These are phyloP conservation scores for Pythium periplocum DNA, from an alignment of 352 stramenopile species.

Conservation along the genomic window DNA sequence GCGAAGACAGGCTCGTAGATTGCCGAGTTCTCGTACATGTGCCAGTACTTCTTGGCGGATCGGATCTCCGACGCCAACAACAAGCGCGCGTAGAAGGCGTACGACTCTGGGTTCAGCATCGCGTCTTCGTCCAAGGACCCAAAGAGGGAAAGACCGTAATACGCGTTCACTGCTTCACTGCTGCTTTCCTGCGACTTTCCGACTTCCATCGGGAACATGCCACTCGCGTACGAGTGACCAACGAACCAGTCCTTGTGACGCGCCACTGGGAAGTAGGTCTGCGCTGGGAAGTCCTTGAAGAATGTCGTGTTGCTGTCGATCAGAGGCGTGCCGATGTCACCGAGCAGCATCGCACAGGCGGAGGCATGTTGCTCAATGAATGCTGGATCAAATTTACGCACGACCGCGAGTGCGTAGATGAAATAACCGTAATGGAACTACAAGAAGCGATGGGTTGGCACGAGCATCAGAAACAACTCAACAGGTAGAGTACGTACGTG, in stretches of 20 bases:
- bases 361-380: conserved; percentile 61
- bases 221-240: conserved; percentile 94
- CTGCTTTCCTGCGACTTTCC: conserved; percentile 96
- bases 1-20: conserved; percentile 77
- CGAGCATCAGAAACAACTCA: neutral
- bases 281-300: conserved; percentile 42
- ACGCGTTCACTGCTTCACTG: conserved; percentile 94
- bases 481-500: conserved; percentile 35
- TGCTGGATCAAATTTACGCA: conserved; percentile 67
- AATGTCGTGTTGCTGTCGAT: conserved; percentile 39
- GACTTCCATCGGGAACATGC: conserved; percentile 91
- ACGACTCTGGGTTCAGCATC: conserved; percentile 26
- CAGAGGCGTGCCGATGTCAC: conserved; percentile 62
- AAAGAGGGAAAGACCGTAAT: conserved; percentile 92
- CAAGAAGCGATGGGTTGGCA: neutral
- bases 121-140: conserved; percentile 49
- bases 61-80: conserved; percentile 92
- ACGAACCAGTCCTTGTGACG: conserved; percentile 96
- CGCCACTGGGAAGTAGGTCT: conserved; percentile 76
- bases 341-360: conserved; percentile 52
- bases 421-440: conserved; percentile 96
- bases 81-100: conserved; percentile 85
- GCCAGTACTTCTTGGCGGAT: conserved; percentile 95
- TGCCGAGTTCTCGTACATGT: conserved; percentile 80
- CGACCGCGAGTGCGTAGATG: conserved; percentile 70